Evolutionary conservation across 306 rosid genomes (phyloP), one percentile per base, ranked within the genome.

Genomic region (Cajanus cajan): DNA sequence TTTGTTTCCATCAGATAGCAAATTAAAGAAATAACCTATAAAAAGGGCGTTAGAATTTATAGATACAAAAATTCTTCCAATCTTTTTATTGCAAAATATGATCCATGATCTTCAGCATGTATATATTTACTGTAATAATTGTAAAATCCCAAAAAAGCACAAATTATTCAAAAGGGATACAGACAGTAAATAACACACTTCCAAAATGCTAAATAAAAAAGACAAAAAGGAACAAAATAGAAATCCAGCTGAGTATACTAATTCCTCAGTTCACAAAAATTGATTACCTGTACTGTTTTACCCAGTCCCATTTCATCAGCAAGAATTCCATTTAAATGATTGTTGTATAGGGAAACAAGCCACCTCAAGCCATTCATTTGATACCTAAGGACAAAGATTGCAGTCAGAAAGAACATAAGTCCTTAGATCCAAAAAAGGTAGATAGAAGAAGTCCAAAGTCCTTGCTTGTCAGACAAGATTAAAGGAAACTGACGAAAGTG

Each of bases 241-340:
- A 19, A 47, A 72, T 8, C 62, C 43, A 76, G 47, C 39, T 40
- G 57, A 63, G 55, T 39, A 28, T 14, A 45, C 41, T 33, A 71
- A 25, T 70, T n/a, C 28, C 65, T 64, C 34, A 18, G 61, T 18
- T 34, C 31, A 59, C 41, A 81, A 44, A 58, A 79, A 82, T 61
- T 74, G 33, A 55, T 54, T 86, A 96, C 99, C 98, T 96, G 98
- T 67, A 93, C 99, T 9, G 99, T 96, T 91, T 96, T 96, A 74
- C 99, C 99, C 25, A 96, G 92, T 77, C 99, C 99, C 99, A 93
- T 96, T 89, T 96, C 99, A 85, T 96, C 99, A 22, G 99, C 99
- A 55, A 96, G 98, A 78, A 96, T 96, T 86, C 99, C 99, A 82
- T 96, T 96, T 89, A 96, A 82, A 85, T 93, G 99, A 80, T 96